These are phyloP conservation scores for Magnusiomyces ingens DNA, from an alignment of 1,139 yeast species.

Conservation along the genomic window DNA sequence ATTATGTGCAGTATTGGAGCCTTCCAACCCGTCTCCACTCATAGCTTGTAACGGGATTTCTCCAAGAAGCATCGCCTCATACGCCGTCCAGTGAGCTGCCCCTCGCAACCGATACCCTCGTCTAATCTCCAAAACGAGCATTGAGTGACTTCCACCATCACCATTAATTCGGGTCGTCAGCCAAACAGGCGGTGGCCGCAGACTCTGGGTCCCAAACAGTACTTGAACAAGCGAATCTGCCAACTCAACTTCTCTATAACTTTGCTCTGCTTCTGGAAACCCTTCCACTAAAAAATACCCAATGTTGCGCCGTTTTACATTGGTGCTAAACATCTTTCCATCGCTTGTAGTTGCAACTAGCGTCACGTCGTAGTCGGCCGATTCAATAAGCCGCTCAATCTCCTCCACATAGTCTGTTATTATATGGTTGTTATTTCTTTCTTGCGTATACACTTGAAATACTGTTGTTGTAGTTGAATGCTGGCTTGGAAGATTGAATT, in stretches of 20 bases:
- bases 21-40: neutral
- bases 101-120: neutral
- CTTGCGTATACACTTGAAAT: constrained; percentile 3
- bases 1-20: neutral
- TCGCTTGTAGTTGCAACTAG: too few relatives aligned
- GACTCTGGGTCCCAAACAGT: constrained; percentile 1
- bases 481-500: neutral
- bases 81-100: constrained; percentile 1
- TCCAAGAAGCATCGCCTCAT: constrained; percentile 1
- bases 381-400: too few relatives aligned
- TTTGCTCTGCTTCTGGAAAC: neutral
- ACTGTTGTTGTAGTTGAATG: neutral
- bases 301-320: too few relatives aligned
- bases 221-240: neutral
- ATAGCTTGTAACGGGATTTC: neutral
- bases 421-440: neutral
- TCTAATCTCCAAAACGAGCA: constrained; percentile 1
- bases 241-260: neutral
- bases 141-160: too few relatives aligned
- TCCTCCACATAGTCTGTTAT: neutral
- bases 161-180: neutral
- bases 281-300: neutral
- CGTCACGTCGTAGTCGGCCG: too few relatives aligned
- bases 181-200: constrained; percentile 1
- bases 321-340: neutral